These are phyloP conservation scores for Xylaria bambusicola DNA, from an alignment of 495 filamentous ascomycete genomes.

Conservation along the genomic window DNA sequence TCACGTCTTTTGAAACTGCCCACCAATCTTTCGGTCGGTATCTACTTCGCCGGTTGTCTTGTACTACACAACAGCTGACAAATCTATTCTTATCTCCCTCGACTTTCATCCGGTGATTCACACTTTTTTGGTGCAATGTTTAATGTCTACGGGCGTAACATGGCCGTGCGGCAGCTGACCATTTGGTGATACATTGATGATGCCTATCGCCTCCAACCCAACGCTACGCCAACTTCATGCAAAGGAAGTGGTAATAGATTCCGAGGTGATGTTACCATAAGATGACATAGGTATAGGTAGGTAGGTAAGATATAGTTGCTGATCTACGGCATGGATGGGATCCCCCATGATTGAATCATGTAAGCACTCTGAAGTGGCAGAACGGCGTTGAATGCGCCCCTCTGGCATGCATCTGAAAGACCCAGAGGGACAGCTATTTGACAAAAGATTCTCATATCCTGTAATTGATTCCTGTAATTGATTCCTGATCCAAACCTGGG, in stretches of 20 bases:
- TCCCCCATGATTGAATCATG: constrained; percentile 7
- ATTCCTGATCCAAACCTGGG: too few species aligned
- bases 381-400: neutral
- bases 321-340: neutral
- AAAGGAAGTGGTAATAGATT: neutral
- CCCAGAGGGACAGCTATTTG: too few species aligned
- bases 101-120: neutral
- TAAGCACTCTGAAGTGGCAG: neutral
- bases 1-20: too few species aligned
- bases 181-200: too few species aligned
- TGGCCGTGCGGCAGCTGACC: too few species aligned
- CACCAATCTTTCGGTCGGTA: too few species aligned
- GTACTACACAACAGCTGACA: constrained; percentile 1
- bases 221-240: neutral
- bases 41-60: neutral
- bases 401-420: neutral
- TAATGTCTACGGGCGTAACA: too few species aligned
- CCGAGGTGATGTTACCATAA: constrained; percentile 5
- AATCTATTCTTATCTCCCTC: neutral
- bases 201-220: neutral
- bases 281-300: too few species aligned
- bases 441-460: too few species aligned
- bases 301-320: neutral
- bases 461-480: too few species aligned
- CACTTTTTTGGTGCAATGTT: too few species aligned